Conservation (phyloP, 768 basidiomycete species). For the Coprinellus micaceus region DNA sequence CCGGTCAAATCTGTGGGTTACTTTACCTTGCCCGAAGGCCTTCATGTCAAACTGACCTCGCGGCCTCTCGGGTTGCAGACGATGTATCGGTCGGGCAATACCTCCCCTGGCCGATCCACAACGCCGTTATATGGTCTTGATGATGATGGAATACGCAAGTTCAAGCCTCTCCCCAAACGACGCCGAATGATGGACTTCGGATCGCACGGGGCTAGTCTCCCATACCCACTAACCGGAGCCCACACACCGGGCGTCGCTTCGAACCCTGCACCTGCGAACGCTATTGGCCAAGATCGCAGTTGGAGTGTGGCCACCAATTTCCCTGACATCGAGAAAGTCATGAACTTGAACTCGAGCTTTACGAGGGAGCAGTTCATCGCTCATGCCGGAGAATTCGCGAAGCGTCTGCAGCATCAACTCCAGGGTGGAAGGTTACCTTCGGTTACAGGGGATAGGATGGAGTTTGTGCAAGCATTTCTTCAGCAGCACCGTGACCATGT, state of each 20-base stretch:
- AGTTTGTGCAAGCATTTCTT: slow-evolving; percentile 1
- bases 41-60: too few species aligned
- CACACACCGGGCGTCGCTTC: background rate
- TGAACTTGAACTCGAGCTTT: background rate
- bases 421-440: background rate
- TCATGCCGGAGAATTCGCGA: slow-evolving; percentile 5
- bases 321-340: background rate
- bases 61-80: too few species aligned
- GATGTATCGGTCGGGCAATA: background rate
- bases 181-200: background rate
- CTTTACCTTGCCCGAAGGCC: too few species aligned
- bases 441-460: background rate
- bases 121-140: background rate
- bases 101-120: background rate
- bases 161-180: slow-evolving; percentile 10
- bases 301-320: background rate
- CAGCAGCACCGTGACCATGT: too few species aligned
- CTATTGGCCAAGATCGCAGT: background rate
- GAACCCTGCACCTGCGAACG: background rate
- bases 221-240: background rate
- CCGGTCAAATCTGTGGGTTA: background rate
- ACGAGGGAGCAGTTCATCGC: slow-evolving; percentile 7
- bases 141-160: background rate
- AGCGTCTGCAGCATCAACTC: background rate
- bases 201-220: background rate